phyloP scores from a whole-genome alignment of 306 rosid species.

The Mimosa bimucronata region DNA sequence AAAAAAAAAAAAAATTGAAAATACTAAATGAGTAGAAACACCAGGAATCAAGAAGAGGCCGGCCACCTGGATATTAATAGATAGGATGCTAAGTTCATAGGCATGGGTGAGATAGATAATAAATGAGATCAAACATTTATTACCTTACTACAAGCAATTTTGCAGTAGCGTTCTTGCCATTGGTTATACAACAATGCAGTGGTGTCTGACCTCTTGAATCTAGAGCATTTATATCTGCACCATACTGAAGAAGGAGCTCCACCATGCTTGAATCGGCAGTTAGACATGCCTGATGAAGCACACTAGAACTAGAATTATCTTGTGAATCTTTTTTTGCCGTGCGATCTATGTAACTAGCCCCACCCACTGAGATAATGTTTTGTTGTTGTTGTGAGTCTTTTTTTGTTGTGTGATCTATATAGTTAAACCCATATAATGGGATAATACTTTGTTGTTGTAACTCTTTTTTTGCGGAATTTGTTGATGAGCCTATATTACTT shows the following conservation, averaged over 20 bases:
- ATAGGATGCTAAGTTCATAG: not conserved
- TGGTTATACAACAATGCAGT: slow-evolving; percentile 60
- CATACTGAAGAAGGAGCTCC: slow-evolving; percentile 74
- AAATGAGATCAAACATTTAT: not conserved
- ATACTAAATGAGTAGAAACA: slow-evolving; percentile 1
- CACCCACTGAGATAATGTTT: too few relatives aligned
- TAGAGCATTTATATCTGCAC: slow-evolving; percentile 65
- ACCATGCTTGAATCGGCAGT: slow-evolving; percentile 68
- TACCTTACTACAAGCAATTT: slow-evolving; percentile 70
- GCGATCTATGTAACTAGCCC: too few relatives aligned
- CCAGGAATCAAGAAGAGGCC: not conserved
- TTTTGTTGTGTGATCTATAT: too few relatives aligned
- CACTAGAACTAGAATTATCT: slow-evolving; percentile 44
- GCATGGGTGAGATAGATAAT: not conserved
- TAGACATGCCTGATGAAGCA: slow-evolving; percentile 77
- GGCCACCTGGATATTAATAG: not conserved
- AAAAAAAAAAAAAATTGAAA: too few relatives aligned
- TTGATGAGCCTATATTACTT: slow-evolving; percentile 36
- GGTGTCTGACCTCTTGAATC: slow-evolving; percentile 70
- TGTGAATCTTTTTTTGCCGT: too few relatives aligned
- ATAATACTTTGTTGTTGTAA: too few relatives aligned
- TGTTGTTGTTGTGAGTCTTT: too few relatives aligned
- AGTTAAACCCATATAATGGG: too few relatives aligned
- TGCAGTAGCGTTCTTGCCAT: slow-evolving; percentile 51
- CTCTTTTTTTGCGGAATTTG: slow-evolving; percentile 22